Evolutionary conservation across 192 early-diverging fungal genomes (phyloP).

Genomic region (Linnemannia zychae): DNA sequence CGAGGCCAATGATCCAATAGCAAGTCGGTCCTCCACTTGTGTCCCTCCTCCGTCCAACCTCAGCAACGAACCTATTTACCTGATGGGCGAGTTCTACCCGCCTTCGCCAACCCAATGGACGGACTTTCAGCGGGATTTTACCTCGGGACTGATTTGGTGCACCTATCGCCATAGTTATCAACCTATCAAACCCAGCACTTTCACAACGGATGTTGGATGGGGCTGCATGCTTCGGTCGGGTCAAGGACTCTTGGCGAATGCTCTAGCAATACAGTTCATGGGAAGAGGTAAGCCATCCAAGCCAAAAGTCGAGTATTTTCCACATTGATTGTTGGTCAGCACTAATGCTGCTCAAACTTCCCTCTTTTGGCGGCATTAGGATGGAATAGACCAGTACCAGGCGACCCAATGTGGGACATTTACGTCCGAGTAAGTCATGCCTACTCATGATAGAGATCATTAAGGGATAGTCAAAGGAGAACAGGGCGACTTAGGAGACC

Average conservation of each 20-base stretch:
- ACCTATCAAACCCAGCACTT: slow-evolving; percentile 80
- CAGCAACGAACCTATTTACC: slow-evolving; percentile 34
- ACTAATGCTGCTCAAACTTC: neutral
- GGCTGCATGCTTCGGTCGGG: slow-evolving; percentile 98
- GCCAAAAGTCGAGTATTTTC: neutral
- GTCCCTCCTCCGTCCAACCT: slow-evolving; percentile 23
- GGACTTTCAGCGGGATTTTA: slow-evolving; percentile 85
- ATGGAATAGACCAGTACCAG: slow-evolving; percentile 60
- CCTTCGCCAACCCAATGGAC: slow-evolving; percentile 50
- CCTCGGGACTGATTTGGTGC: slow-evolving; percentile 84
- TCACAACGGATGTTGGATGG: slow-evolving; percentile 92
- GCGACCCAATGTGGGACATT: slow-evolving; percentile 52
- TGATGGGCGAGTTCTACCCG: slow-evolving; percentile 50
- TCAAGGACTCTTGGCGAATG: slow-evolving; percentile 92
- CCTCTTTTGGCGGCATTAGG: slow-evolving; percentile 26
- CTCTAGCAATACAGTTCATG: slow-evolving; percentile 80
- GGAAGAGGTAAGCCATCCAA: slow-evolving; percentile 71
- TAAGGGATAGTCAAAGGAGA: no score
- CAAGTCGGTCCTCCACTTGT: slow-evolving; percentile 27
- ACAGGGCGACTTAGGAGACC: no score
- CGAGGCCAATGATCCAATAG: slow-evolving; percentile 33
- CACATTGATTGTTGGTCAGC: neutral
- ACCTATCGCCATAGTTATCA: slow-evolving; percentile 93
- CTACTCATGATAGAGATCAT: neutral
- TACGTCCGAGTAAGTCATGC: slow-evolving; percentile 57